Percentiles rank a stretch among this genome's conserved stretches.
phyloP scores from a whole-genome alignment of 2,329 filamentous ascomycete species.

The Cladosporium sp. region DNA sequence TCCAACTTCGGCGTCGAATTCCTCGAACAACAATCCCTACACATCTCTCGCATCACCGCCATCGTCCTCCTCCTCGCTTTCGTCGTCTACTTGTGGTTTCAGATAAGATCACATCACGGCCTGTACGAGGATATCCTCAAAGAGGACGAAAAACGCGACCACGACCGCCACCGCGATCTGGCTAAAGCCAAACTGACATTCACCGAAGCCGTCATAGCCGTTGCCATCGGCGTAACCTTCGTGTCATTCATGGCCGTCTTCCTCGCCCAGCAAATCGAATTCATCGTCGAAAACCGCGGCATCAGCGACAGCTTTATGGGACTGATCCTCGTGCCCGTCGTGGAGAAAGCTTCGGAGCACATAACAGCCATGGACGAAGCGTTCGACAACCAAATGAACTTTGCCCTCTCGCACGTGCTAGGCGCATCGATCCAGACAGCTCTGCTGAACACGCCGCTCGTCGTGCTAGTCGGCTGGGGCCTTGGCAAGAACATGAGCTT shows the following conservation, averaged over 20 bases:
- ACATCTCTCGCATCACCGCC: slow-evolving; percentile 66
- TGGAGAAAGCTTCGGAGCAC: slow-evolving; percentile 83
- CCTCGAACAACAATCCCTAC: slow-evolving; percentile 51
- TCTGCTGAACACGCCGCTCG: slow-evolving; percentile 77
- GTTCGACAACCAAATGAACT: slow-evolving; percentile 71
- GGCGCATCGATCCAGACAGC: slow-evolving; percentile 86
- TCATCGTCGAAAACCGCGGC: slow-evolving; percentile 46
- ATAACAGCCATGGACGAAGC: slow-evolving; percentile 79
- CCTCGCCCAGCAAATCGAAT: slow-evolving; percentile 69
- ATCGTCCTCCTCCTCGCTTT: slow-evolving; percentile 69
- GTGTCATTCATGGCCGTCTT: slow-evolving; percentile 71
- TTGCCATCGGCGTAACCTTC: slow-evolving; percentile 60
- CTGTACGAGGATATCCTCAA: slow-evolving; percentile 73
- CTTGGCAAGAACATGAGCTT: slow-evolving; percentile 65
- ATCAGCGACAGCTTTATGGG: slow-evolving; percentile 58
- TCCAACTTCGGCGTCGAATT: slow-evolving; percentile 10
- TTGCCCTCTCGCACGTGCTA: slow-evolving; percentile 78
- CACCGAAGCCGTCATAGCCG: slow-evolving; percentile 63
- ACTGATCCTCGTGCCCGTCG: slow-evolving; percentile 72
- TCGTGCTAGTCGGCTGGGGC: slow-evolving; percentile 80
- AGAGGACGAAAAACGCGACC: slow-evolving; percentile 63
- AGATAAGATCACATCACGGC: slow-evolving; percentile 68
- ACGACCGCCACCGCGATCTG: slow-evolving; percentile 57
- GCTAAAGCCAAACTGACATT: slow-evolving; percentile 67
- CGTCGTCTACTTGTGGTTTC: slow-evolving; percentile 59